These are phyloP conservation scores for Annulohypoxylon stygium DNA, from an alignment of 495 filamentous ascomycete genomes.

Conservation along the genomic window DNA sequence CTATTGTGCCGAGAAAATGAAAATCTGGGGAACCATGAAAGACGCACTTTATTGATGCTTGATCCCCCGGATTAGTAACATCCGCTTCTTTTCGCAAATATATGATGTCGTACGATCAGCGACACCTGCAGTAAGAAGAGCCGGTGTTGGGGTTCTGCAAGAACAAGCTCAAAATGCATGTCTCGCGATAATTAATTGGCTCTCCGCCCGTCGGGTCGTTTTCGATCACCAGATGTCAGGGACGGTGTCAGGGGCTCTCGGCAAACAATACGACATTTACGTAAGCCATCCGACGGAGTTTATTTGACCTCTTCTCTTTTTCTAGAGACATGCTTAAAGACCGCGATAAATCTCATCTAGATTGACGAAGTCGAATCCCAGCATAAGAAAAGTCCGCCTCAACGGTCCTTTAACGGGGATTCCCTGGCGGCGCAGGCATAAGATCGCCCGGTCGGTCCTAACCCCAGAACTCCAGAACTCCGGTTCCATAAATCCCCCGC, in stretches of 20 bases:
- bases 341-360: neutral
- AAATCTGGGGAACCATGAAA: conserved; percentile 43
- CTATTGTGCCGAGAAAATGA: conserved; percentile 33
- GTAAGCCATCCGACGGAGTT: conserved; percentile 3
- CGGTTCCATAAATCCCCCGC: conserved; percentile 4
- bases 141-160: conserved; percentile 14
- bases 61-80: conserved; percentile 36
- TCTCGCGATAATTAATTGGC: conserved; percentile 30
- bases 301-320: neutral
- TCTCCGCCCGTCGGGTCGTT: conserved; percentile 31
- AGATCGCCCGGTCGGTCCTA: conserved; percentile 3
- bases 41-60: conserved; percentile 26
- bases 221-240: neutral
- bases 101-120: conserved; percentile 26
- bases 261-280: conserved; percentile 30
- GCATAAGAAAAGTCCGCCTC: neutral
- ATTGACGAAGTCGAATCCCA: neutral
- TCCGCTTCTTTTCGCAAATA: conserved; percentile 3
- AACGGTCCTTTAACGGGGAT: conserved; percentile 1
- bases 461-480: conserved; percentile 7
- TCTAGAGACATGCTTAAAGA: neutral
- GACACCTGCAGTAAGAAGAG: conserved; percentile 19
- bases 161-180: conserved; percentile 30
- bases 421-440: neutral
- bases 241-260: neutral